Evolutionary conservation across 768 basidiomycete species (phyloP).

Genomic region (Amylocystis lapponica): DNA sequence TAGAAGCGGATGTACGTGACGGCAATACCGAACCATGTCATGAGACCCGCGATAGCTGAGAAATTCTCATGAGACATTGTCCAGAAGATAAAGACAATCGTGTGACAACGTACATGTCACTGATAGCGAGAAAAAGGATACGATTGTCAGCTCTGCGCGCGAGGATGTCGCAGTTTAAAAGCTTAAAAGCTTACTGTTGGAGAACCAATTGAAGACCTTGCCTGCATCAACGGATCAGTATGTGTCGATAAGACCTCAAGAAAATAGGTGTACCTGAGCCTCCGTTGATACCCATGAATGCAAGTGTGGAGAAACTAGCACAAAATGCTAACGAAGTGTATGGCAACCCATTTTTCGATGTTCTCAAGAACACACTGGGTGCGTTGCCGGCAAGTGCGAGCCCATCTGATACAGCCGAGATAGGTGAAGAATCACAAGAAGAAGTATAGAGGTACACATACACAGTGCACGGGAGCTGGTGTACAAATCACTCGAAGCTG

Average conservation of each 20-base stretch:
- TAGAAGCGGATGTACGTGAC: slow-evolving; percentile 67
- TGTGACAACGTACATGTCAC: slow-evolving; percentile 10
- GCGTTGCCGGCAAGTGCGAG: slow-evolving; percentile 78
- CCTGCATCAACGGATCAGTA: too few species aligned
- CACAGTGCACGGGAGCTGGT: slow-evolving; percentile 85
- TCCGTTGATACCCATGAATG: slow-evolving; percentile 70
- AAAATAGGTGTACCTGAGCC: too few species aligned
- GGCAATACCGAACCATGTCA: slow-evolving; percentile 47
- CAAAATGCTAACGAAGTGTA: slow-evolving; percentile 65
- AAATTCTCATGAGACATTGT: too few species aligned
- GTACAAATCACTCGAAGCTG: slow-evolving; percentile 84
- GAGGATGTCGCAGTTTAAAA: not conserved
- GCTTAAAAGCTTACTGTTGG: slow-evolving; percentile 42
- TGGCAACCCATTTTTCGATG: slow-evolving; percentile 71
- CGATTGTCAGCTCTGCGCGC: slow-evolving; percentile 46
- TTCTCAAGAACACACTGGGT: slow-evolving; percentile 69
- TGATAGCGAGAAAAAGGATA: too few species aligned
- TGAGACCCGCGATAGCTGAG: slow-evolving; percentile 36
- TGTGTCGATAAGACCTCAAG: too few species aligned
- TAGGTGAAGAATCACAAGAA: not conserved
- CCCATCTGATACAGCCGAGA: slow-evolving; percentile 49
- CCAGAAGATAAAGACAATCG: not conserved
- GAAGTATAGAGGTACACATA: slow-evolving; percentile 29
- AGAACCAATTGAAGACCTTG: slow-evolving; percentile 74
- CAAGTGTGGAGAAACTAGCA: slow-evolving; percentile 60